Percentiles rank a stretch among this genome's conserved stretches.
phyloP scores from a whole-genome alignment of 1,284 basidiomycete species.

The Microbotryum intermedium region DNA sequence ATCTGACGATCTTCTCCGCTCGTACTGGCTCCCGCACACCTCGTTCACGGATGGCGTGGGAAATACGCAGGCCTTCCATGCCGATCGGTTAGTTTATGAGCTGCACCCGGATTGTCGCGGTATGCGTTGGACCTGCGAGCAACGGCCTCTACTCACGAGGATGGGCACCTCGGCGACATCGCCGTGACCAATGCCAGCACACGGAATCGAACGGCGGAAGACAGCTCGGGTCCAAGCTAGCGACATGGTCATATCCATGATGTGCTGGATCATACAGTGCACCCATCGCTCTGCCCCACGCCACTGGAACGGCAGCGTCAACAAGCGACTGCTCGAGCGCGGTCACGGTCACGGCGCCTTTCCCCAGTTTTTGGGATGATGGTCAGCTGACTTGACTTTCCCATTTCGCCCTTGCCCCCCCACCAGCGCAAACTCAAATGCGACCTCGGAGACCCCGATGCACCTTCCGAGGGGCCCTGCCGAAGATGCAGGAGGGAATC shows the following conservation, averaged over 20 bases:
- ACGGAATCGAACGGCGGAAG: no score
- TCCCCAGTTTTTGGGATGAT: background rate
- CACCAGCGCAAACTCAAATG: slow-evolving; percentile 43
- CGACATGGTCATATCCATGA: background rate
- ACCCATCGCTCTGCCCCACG: background rate
- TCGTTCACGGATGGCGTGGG: background rate
- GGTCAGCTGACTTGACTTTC: background rate
- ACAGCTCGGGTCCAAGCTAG: background rate
- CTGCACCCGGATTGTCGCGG: no score
- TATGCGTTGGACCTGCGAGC: no score
- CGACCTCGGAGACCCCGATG: slow-evolving; percentile 44
- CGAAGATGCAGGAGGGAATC: slow-evolving; percentile 43
- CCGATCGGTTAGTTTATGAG: background rate
- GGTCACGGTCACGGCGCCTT: background rate
- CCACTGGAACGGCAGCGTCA: background rate
- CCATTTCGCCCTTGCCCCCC: slow-evolving; percentile 21
- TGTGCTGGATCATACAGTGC: background rate
- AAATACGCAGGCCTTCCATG: background rate
- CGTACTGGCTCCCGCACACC: background rate
- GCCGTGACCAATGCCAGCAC: no score
- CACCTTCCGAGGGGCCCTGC: slow-evolving; percentile 43
- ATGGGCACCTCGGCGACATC: no score
- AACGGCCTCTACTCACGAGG: no score
- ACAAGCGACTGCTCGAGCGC: background rate
- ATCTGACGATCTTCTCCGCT: background rate